A percentile compares a stretch with the other conserved stretches of the same genome.
phyloP scores from a whole-genome alignment of 75 land plant genomes.

The Chamaecyparis obtusa region DNA sequence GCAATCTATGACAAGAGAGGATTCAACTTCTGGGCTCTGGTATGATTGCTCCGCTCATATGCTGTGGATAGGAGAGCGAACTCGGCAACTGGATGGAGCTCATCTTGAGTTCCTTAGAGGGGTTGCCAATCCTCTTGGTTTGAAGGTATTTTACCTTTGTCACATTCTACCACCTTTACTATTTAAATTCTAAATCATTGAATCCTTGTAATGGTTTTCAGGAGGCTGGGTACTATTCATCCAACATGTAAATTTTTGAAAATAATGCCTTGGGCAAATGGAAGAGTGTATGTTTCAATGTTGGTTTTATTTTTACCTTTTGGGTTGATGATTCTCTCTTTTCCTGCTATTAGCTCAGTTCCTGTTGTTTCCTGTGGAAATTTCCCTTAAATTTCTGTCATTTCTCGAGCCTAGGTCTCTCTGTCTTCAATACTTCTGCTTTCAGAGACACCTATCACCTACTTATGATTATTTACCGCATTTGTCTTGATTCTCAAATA shows the following conservation, averaged over 20 bases:
- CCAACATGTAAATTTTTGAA: neutral
- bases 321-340: neutral
- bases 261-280: neutral
- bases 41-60: slow-evolving; percentile 81
- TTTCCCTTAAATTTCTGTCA: neutral
- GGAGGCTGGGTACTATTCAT: neutral
- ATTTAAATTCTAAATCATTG: neutral
- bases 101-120: slow-evolving; percentile 73
- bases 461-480: neutral
- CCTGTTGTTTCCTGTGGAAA: neutral
- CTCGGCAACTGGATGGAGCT: slow-evolving; percentile 74
- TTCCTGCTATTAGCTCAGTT: neutral
- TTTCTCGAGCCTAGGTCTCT: neutral
- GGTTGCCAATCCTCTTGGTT: slow-evolving; percentile 63
- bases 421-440: neutral
- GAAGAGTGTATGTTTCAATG: neutral
- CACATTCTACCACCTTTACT: neutral
- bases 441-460: neutral
- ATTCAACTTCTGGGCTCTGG: slow-evolving; percentile 67
- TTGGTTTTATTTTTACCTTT: neutral
- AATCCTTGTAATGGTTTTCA: neutral
- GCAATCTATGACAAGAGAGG: slow-evolving; percentile 67
- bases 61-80: slow-evolving; percentile 75
- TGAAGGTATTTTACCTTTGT: slow-evolving; percentile 39
- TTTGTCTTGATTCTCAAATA: neutral